Evolutionary conservation across 1,284 basidiomycete genomes (phyloP).

Genomic region (Fistulinella cinereoalba): DNA sequence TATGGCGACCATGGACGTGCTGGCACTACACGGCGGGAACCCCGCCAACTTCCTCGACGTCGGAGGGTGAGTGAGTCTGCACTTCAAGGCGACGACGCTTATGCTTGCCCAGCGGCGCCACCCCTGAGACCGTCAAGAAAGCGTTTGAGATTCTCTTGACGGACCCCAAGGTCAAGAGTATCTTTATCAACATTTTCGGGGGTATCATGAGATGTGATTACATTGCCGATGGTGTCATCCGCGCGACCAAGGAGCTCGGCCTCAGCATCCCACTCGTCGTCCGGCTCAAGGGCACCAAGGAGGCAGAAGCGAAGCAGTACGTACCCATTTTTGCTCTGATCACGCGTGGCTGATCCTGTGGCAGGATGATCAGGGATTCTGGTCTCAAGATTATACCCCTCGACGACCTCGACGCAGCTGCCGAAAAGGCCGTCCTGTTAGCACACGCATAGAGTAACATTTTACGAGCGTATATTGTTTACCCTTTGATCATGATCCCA

Average conservation of each 20-base stretch:
- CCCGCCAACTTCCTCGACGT: constrained; percentile 99
- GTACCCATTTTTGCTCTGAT: constrained; percentile 34
- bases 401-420: constrained; percentile 84
- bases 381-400: constrained; percentile 92
- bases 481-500: constrained; percentile 16
- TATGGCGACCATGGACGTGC: constrained; percentile 99
- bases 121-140: constrained; percentile 98
- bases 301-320: constrained; percentile 91
- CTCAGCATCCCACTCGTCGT: constrained; percentile 90
- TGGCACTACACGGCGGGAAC: constrained; percentile 91
- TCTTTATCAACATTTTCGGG: constrained; percentile 98
- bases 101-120: constrained; percentile 71
- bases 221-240: constrained; percentile 97
- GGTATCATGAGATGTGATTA: constrained; percentile 99
- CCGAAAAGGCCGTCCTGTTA: constrained; percentile 79
- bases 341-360: constrained; percentile 10
- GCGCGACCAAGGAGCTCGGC: constrained; percentile 89
- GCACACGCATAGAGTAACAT: constrained; percentile 39
- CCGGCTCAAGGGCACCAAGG: constrained; percentile 95
- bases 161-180: constrained; percentile 93
- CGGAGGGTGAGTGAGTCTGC: constrained; percentile 62
- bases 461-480: constrained; percentile 15
- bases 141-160: constrained; percentile 94
- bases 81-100: constrained; percentile 5
- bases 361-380: constrained; percentile 87